phyloP scores from a whole-genome alignment of 257 asterid genomes.

The Scutellaria galericulata region DNA sequence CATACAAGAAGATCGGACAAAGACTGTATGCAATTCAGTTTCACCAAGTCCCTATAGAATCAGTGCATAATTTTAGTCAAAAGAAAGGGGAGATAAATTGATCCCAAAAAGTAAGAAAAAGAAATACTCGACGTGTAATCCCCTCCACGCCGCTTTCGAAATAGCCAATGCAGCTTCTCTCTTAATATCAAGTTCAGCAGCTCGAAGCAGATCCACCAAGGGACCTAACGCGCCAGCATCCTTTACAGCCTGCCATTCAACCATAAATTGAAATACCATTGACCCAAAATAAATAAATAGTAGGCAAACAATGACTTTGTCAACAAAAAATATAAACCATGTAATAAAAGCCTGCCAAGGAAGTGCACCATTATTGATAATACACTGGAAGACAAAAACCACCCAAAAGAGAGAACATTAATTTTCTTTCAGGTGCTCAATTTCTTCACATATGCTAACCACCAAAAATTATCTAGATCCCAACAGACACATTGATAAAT shows the following conservation, averaged over 20 bases:
- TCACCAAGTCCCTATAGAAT: too few species aligned
- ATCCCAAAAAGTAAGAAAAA: too few species aligned
- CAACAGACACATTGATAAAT: conserved; percentile 10
- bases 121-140: too few species aligned
- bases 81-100: too few species aligned
- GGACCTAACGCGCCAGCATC: conserved; percentile 83
- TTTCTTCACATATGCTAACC: neutral
- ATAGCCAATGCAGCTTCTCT: conserved; percentile 98
- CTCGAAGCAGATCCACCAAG: conserved; percentile 75
- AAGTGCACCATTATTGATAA: conserved; percentile 80
- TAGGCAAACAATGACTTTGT: neutral
- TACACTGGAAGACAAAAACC: conserved; percentile 50
- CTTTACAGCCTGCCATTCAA: conserved; percentile 68
- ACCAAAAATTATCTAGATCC: neutral
- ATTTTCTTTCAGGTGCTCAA: neutral
- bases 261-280: conserved; percentile 17
- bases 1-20: too few species aligned
- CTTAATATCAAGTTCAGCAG: conserved; percentile 88
- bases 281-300: neutral
- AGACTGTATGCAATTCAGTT: too few species aligned
- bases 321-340: neutral
- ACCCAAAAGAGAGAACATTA: conserved; percentile 21
- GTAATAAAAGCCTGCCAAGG: conserved; percentile 44
- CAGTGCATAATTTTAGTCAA: too few species aligned
- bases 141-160: conserved; percentile 43